These are phyloP conservation scores for Epichloe festucae DNA, from an alignment of 2,329 filamentous ascomycete species.

Conservation along the genomic window DNA sequence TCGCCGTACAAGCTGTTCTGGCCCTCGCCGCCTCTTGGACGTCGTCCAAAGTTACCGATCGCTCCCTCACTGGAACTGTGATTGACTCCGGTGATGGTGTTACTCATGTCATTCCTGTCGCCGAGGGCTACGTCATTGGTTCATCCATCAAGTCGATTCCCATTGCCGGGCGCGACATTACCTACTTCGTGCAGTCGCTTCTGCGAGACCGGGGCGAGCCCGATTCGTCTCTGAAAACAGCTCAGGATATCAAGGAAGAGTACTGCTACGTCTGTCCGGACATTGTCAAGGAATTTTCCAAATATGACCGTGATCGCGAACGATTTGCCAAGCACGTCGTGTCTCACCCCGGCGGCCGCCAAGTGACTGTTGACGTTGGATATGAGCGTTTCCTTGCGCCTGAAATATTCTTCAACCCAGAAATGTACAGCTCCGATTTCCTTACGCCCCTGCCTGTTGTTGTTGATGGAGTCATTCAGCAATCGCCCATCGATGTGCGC, in stretches of 20 bases:
- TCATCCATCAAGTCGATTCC: slow-evolving; percentile 99
- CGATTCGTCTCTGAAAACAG: slow-evolving; percentile 92
- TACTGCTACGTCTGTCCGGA: slow-evolving; percentile 98
- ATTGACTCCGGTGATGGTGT: slow-evolving; percentile 98
- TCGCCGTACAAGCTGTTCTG: slow-evolving; percentile 93
- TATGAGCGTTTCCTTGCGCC: slow-evolving; percentile 97
- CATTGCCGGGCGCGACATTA: slow-evolving; percentile 94
- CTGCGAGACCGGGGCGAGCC: slow-evolving; percentile 92
- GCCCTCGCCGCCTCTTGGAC: slow-evolving; percentile 97
- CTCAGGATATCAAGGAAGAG: slow-evolving; percentile 96
- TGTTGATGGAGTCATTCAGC: slow-evolving; percentile 94
- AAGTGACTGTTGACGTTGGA: slow-evolving; percentile 79
- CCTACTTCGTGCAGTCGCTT: slow-evolving; percentile 94
- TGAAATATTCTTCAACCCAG: slow-evolving; percentile 99
- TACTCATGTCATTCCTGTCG: slow-evolving; percentile 96
- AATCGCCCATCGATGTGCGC: slow-evolving; percentile 92
- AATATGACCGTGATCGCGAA: slow-evolving; percentile 85
- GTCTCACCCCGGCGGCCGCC: slow-evolving; percentile 70
- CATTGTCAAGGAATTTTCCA: slow-evolving; percentile 95
- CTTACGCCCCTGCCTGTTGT: slow-evolving; percentile 87
- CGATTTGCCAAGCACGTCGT: slow-evolving; percentile 86
- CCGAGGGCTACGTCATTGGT: slow-evolving; percentile 96
- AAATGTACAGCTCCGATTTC: slow-evolving; percentile 99
- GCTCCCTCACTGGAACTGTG: slow-evolving; percentile 91
- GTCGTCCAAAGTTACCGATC: slow-evolving; percentile 91